Conservation (phyloP, 2,329 filamentous ascomycete species). For the Acrocalymma vagum region DNA sequence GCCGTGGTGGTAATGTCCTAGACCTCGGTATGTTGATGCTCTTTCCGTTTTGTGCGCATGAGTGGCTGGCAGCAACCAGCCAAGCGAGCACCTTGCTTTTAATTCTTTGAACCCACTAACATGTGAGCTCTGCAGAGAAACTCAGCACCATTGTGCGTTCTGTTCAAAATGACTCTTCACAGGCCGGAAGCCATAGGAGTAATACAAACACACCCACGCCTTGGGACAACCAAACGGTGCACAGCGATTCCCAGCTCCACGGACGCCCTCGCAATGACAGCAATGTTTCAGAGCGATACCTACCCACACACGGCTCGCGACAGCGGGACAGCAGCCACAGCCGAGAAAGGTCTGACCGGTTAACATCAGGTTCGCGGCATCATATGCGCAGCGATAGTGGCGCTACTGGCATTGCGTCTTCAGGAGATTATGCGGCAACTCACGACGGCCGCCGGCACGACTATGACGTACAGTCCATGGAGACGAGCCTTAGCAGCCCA, state of each 20-base stretch:
- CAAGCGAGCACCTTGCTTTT: constrained; percentile 8
- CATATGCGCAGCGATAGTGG: constrained; percentile 84
- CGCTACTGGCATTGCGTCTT: constrained; percentile 74
- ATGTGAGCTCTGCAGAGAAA: constrained; percentile 72
- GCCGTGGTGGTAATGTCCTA: constrained; percentile 88
- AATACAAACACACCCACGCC: constrained; percentile 67
- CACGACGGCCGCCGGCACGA: constrained; percentile 83
- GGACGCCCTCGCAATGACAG: constrained; percentile 43
- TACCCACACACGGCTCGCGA: constrained; percentile 33
- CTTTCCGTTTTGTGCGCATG: not conserved
- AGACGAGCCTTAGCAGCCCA: constrained; percentile 80
- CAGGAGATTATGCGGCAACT: constrained; percentile 80
- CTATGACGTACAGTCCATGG: constrained; percentile 96
- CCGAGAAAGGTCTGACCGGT: constrained; percentile 50
- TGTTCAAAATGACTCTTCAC: constrained; percentile 70
- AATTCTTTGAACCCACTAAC: constrained; percentile 20
- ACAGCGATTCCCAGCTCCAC: constrained; percentile 60
- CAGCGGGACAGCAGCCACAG: constrained; percentile 49
- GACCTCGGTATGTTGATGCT: constrained; percentile 75
- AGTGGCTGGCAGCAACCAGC: constrained; percentile 1
- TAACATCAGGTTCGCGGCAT: constrained; percentile 46
- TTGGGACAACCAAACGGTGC: constrained; percentile 68
- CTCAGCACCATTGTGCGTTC: constrained; percentile 92
- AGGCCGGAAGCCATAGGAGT: constrained; percentile 47
- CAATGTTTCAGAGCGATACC: constrained; percentile 42